Base-by-base conservation (phyloP, 2,329 filamentous ascomycete genomes). In the Epichloe scottii region DNA sequence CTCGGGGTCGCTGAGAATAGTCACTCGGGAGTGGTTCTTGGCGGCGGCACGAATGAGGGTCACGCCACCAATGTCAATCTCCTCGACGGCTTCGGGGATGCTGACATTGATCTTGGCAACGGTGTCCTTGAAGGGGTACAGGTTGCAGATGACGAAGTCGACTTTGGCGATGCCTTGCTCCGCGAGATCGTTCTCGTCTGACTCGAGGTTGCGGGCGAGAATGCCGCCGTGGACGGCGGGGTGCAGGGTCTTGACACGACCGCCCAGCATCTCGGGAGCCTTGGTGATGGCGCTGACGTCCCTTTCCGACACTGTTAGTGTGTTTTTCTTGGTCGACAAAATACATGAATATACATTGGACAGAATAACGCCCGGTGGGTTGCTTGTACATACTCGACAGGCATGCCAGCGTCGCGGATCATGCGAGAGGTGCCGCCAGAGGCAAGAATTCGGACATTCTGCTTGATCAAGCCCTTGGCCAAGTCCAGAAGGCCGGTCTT, bases 101-200 rank as follows among this genome's bases (percentile, higher is more conserved):
- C 91, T 97, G 63, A 98, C 93, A 64, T 95, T 95, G 74, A 94
- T 83, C 78, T 96, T 95, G 62, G 89, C 86, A 60, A 98, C 84
- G 34, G 93, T 98, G 68, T 97, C 90, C 76, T 96, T 96, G 82
- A 98, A 98, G 12, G 93, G 93, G 71, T 98, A 97, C 51, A 98
- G 79, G 74, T 98, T 98, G 84, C 93, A 97, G 66, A 98, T 85
- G 61, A 95, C 89, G 62, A 85, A 95, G 78, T 95, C 89, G 54
- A 95, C 89, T 74, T 95, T 95, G 74, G 87, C 79, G 68, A 95
- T 95, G 71, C 89, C 93, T 73, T 95, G 89, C 69, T 93, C 87
- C 48, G 88, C 89, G 47, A 98, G 84, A 65, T 98, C 93, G 71
- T 95, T 94, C 73, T 97, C 89, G 71, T 98, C 93, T 14, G 90